Conservation (phyloP, 2,329 filamentous ascomycete genomes). For the Incumbomyces delicatus region DNA sequence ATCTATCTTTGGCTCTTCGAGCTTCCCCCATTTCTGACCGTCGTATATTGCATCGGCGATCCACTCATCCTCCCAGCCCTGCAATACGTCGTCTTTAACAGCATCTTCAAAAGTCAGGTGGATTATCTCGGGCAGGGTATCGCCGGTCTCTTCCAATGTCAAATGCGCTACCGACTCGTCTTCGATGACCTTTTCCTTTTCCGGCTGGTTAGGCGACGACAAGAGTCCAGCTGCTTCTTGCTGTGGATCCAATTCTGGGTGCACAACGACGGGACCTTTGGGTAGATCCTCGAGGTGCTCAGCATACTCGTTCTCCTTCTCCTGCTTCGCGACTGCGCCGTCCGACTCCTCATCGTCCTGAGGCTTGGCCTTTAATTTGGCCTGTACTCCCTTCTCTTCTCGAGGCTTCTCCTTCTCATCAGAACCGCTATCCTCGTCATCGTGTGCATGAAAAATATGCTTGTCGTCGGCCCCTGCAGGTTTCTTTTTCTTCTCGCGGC, state of each 20-base stretch:
- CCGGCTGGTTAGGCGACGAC: background rate
- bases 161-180: constrained; percentile 10
- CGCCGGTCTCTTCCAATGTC: constrained; percentile 10
- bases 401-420: too few species aligned
- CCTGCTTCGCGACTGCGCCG: too few species aligned
- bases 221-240: background rate
- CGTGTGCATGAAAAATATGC: too few species aligned
- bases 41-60: constrained; percentile 11
- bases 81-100: constrained; percentile 11
- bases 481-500: too few species aligned
- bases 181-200: constrained; percentile 1
- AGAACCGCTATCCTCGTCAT: too few species aligned
- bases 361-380: too few species aligned
- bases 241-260: background rate
- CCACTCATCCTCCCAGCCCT: constrained; percentile 17
- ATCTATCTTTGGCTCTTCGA: constrained; percentile 15
- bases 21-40: constrained; percentile 9
- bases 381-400: too few species aligned
- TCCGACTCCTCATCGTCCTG: too few species aligned
- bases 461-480: too few species aligned
- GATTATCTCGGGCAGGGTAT: constrained; percentile 12
- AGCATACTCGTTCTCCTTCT: too few species aligned
- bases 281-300: too few species aligned
- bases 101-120: constrained; percentile 13
- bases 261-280: background rate